Evolutionary conservation across 2,329 filamentous ascomycete genomes (phyloP).

Genomic region (Lasiodiplodia citricola): DNA sequence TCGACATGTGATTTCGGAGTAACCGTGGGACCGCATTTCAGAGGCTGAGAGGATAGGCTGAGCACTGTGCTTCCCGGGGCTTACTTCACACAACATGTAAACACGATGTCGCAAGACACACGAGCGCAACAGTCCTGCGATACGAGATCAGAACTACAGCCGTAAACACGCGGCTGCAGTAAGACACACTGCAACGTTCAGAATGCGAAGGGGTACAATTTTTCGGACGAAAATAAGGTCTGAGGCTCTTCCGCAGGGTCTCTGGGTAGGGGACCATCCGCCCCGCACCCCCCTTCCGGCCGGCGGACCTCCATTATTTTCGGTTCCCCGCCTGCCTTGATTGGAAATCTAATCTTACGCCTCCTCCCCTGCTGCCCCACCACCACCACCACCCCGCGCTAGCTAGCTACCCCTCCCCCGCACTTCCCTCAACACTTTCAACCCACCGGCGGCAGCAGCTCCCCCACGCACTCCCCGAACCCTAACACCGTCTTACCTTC

Average conservation of each 20-base stretch:
- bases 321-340: neutral
- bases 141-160: too few species aligned
- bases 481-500: slow-evolving; percentile 42
- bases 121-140: too few species aligned
- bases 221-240: neutral
- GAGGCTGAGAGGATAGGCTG: too few species aligned
- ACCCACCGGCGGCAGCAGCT: slow-evolving; percentile 34
- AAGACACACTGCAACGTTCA: too few species aligned
- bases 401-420: neutral
- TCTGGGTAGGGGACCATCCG: too few species aligned
- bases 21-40: neutral
- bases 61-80: too few species aligned
- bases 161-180: too few species aligned
- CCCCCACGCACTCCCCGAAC: slow-evolving; percentile 48
- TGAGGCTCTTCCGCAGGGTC: neutral
- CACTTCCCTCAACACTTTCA: neutral
- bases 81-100: too few species aligned
- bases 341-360: too few species aligned
- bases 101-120: too few species aligned
- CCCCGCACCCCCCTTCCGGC: neutral
- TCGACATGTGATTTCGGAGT: neutral
- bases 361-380: neutral
- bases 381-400: neutral
- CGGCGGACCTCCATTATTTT: too few species aligned
- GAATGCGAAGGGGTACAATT: neutral